phyloP scores from a whole-genome alignment of 1,139 yeast species.

The Pichia sp. region DNA sequence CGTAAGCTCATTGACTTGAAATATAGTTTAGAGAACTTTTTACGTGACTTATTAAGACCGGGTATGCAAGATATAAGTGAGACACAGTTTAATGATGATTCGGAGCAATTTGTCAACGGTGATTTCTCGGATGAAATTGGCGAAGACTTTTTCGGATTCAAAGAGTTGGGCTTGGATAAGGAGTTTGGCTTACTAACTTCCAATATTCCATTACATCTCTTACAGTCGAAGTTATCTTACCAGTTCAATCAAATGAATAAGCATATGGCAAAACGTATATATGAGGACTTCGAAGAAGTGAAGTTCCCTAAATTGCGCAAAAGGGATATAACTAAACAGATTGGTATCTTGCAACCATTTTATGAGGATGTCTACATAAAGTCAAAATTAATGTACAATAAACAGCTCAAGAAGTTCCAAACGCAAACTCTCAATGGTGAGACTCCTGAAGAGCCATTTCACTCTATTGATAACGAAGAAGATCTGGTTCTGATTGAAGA shows the following conservation, averaged over 20 bases:
- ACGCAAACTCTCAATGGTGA: conserved; percentile 16
- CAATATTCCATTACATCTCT: conserved; percentile 81
- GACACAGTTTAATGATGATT: conserved; percentile 76
- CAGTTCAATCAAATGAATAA: conserved; percentile 42
- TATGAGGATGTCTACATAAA: conserved; percentile 48
- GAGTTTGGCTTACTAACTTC: conserved; percentile 85
- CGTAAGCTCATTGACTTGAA: conserved; percentile 66
- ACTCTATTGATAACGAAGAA: conserved; percentile 35
- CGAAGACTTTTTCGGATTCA: conserved; percentile 95
- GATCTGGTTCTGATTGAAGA: conserved; percentile 62
- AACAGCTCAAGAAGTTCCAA: conserved; percentile 49
- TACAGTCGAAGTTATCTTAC: conserved; percentile 71
- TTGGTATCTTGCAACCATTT: conserved; percentile 59
- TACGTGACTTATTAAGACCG: conserved; percentile 81
- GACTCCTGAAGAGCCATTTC: conserved; percentile 17
- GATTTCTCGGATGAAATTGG: conserved; percentile 91
- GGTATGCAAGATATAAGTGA: conserved; percentile 71
- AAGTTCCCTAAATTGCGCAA: conserved; percentile 47
- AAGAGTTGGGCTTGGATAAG: conserved; percentile 86
- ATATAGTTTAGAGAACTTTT: conserved; percentile 61
- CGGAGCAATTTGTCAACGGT: conserved; percentile 92
- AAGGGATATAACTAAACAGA: conserved; percentile 47
- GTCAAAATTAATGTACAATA: conserved; percentile 42
- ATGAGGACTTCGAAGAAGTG: conserved; percentile 57
- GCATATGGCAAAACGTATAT: conserved; percentile 47